A percentile compares a stretch with the other conserved stretches of the same genome.
phyloP scores from a whole-genome alignment of 2,329 filamentous ascomycete genomes.

The Cercospora canescens region DNA sequence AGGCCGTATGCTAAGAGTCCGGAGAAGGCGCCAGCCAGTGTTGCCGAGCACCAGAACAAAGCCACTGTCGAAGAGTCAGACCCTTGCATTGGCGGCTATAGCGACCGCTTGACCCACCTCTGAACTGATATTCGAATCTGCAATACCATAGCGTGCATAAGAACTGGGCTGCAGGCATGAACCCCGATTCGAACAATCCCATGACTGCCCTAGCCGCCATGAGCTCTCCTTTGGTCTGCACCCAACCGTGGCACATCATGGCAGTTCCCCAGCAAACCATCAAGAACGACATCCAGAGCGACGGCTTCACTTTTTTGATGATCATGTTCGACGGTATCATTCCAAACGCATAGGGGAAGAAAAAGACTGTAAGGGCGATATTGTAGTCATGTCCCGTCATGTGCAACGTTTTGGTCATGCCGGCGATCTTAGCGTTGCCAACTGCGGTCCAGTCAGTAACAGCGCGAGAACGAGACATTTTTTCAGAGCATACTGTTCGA shows the following conservation, averaged over 20 bases:
- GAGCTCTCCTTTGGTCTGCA: slow-evolving; percentile 32
- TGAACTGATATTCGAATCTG: slow-evolving; percentile 45
- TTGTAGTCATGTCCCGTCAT: slow-evolving; percentile 44
- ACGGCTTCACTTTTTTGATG: slow-evolving; percentile 40
- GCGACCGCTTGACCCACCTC: slow-evolving; percentile 22
- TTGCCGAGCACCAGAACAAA: slow-evolving; percentile 50
- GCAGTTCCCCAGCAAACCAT: slow-evolving; percentile 34
- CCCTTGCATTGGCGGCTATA: neutral
- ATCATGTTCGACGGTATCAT: slow-evolving; percentile 44
- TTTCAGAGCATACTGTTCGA: slow-evolving; percentile 19
- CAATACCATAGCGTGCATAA: slow-evolving; percentile 48
- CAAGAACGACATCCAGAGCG: slow-evolving; percentile 39
- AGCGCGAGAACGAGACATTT: neutral
- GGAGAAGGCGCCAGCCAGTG: slow-evolving; percentile 53
- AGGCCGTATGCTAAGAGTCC: slow-evolving; percentile 52
- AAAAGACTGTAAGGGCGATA: slow-evolving; percentile 43
- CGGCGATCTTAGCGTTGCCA: slow-evolving; percentile 35
- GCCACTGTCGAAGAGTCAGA: slow-evolving; percentile 33
- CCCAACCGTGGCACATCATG: slow-evolving; percentile 35
- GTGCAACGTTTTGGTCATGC: slow-evolving; percentile 39
- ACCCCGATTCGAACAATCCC: slow-evolving; percentile 23
- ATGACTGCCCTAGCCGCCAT: slow-evolving; percentile 30
- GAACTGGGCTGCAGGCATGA: slow-evolving; percentile 29
- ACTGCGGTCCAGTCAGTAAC: slow-evolving; percentile 29
- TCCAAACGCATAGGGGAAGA: slow-evolving; percentile 40